Percentiles rank a stretch among this genome's conserved stretches.
These are phyloP conservation scores for Leccinum huronense DNA, from an alignment of 1,284 basidiomycete species.

Conservation along the genomic window DNA sequence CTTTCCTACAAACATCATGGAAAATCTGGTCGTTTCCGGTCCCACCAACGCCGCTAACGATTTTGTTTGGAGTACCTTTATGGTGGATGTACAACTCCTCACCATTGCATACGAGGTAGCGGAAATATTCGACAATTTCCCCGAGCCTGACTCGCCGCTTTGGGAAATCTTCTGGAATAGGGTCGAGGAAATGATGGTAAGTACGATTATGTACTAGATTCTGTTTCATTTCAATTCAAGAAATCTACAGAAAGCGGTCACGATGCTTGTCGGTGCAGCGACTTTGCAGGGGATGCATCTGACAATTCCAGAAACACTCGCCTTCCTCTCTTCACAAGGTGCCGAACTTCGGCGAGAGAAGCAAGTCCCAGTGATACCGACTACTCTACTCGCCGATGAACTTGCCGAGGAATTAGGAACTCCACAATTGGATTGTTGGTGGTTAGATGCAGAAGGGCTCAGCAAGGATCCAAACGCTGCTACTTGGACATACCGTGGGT, in stretches of 20 bases:
- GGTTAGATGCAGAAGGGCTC: background rate
- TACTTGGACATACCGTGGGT: background rate
- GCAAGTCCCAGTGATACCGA: background rate
- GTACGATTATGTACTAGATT: background rate
- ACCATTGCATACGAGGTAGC: background rate
- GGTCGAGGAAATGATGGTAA: background rate
- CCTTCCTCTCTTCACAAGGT: background rate
- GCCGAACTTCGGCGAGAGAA: background rate
- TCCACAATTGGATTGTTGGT: background rate
- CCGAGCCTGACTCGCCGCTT: background rate
- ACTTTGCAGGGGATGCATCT: background rate
- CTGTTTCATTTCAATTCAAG: background rate
- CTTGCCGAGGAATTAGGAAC: background rate
- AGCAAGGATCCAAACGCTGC: background rate
- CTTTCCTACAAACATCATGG: background rate
- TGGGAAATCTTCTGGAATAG: background rate
- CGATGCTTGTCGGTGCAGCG: background rate
- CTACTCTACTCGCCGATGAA: background rate
- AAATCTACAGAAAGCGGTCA: background rate
- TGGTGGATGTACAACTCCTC: background rate
- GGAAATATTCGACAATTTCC: background rate
- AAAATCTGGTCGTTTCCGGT: background rate
- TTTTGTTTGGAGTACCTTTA: background rate
- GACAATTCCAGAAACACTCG: background rate
- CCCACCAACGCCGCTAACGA: too few species aligned